phyloP scores from a whole-genome alignment of 2,329 filamentous ascomycete genomes.

The Hypoxylon sp. region DNA sequence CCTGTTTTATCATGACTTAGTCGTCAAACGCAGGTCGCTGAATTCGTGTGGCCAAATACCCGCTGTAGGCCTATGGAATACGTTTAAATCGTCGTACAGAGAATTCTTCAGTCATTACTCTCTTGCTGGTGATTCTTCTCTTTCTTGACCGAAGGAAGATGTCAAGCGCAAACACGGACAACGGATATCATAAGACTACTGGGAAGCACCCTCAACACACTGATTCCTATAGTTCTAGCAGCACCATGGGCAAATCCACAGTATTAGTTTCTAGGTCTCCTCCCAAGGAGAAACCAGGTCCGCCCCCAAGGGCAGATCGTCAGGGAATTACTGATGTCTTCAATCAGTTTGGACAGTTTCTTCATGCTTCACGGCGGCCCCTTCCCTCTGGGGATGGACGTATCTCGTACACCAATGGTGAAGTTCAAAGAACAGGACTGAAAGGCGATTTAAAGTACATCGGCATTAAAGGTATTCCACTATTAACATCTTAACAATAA shows the following conservation, averaged over 20 bases:
- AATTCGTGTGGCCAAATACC: too few relatives aligned
- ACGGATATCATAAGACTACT: slow-evolving; percentile 21
- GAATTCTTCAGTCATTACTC: too few relatives aligned
- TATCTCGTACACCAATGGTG: slow-evolving; percentile 64
- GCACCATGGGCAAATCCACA: slow-evolving; percentile 25
- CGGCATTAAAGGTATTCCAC: slow-evolving; percentile 54
- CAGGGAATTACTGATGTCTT: slow-evolving; percentile 49
- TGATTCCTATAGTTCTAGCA: slow-evolving; percentile 32
- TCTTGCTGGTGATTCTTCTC: neutral
- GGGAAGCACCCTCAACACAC: slow-evolving; percentile 11
- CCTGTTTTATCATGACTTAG: too few relatives aligned
- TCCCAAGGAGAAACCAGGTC: slow-evolving; percentile 35
- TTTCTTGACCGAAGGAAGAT: slow-evolving; percentile 14
- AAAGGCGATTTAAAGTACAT: slow-evolving; percentile 66
- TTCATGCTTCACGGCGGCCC: slow-evolving; percentile 64
- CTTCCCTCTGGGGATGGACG: slow-evolving; percentile 70
- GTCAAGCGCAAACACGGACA: slow-evolving; percentile 26
- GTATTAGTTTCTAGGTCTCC: slow-evolving; percentile 25
- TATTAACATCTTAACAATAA: too few relatives aligned
- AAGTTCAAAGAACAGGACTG: slow-evolving; percentile 60
- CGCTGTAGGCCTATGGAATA: too few relatives aligned
- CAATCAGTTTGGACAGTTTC: slow-evolving; percentile 47
- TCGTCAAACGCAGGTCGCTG: too few relatives aligned
- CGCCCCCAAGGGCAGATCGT: slow-evolving; percentile 42
- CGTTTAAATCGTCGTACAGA: slow-evolving; percentile 6